phyloP scores from a whole-genome alignment of 352 stramenopile genomes.

The Pythium phragmitis region DNA sequence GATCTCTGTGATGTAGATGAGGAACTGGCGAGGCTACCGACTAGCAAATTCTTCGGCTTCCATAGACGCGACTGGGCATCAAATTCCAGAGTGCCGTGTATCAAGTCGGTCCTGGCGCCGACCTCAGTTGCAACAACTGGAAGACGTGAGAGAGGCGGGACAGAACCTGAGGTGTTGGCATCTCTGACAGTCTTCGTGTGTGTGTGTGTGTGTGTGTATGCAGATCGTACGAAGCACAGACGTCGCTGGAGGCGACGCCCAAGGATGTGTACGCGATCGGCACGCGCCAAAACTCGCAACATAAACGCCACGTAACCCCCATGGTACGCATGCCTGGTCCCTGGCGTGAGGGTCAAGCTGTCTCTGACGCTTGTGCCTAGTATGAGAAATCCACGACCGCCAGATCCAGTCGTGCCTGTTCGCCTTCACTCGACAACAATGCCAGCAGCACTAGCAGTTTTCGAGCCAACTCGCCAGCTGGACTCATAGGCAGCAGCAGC shows the following conservation, averaged over 20 bases:
- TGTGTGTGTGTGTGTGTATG: not conserved
- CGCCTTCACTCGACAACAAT: conserved; percentile 8
- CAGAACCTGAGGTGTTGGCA: not conserved
- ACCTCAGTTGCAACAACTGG: conserved; percentile 51
- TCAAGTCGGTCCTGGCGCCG: conserved; percentile 53
- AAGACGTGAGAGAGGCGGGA: conserved; percentile 49
- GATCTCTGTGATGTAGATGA: too few species aligned
- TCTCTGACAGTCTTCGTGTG: too few species aligned
- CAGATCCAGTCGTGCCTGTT: not conserved
- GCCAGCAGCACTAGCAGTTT: not conserved
- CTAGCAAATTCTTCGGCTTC: not conserved
- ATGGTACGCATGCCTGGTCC: conserved; percentile 32
- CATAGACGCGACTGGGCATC: conserved; percentile 44
- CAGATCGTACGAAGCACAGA: conserved; percentile 68
- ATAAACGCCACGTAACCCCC: conserved; percentile 60
- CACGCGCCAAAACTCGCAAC: conserved; percentile 52
- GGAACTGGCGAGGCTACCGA: too few species aligned
- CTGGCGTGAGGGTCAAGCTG: not conserved
- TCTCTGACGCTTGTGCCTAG: conserved; percentile 1
- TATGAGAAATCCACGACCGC: conserved; percentile 30
- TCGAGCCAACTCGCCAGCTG: conserved; percentile 14
- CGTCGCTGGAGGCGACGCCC: conserved; percentile 44
- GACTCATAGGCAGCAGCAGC: conserved; percentile 29
- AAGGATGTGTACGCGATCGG: conserved; percentile 50
- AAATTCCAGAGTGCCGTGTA: conserved; percentile 69